Base-by-base conservation (phyloP, 2,329 filamentous ascomycete genomes). In the Cercospora sesami region DNA sequence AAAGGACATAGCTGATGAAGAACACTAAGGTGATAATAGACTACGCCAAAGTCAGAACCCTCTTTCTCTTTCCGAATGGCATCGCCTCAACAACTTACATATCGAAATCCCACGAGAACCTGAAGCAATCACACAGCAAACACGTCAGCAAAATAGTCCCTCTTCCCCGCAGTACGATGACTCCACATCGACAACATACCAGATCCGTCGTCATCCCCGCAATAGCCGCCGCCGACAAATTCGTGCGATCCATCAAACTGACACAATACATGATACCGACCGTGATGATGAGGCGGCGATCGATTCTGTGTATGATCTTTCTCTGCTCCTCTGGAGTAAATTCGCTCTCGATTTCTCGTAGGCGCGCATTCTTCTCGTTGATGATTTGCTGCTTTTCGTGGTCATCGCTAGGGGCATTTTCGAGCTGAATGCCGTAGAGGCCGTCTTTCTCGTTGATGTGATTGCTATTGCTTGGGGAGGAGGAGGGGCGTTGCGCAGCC, bases 151-250 rank as follows among this genome's bases (percentile, higher is more conserved):
- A 33, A n/a, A 33, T 16, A n/a, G 6, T 59, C 18, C 28, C 18
- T 23, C 8, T 36, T 23, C 30, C n/a, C 31, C 31, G n/a, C 55
- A 36, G 18, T 30, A 28, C 55, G 65, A 53, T 8, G 14, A n/a
- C 14, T 30, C 14, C 8, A 12, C 23, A 16, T 26, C 5, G 21
- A 28, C 14, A 55, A 9, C 61, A 36, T 59, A 59, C 62, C 9
- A 83, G 68, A 16, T 82, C 79, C 4, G 60, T 66, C 4, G 71
- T 79, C 81, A 83, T 83, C 65, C 85, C 91, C 21, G 92, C 91
- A 76, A 94, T 90, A 57, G 87, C 87, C 48, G 91, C 91, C 23
- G 87, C 83, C n/a, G 87, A 87, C 76, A 94, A 80, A 78, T 94
- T 94, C 1, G 90, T 92, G 33, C 92, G 84, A 76, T 95, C 92